Evolutionary conservation across 2,329 filamentous ascomycete genomes (phyloP), one percentile per base, ranked within the genome.

Genomic region (Cercospora brassicicola): DNA sequence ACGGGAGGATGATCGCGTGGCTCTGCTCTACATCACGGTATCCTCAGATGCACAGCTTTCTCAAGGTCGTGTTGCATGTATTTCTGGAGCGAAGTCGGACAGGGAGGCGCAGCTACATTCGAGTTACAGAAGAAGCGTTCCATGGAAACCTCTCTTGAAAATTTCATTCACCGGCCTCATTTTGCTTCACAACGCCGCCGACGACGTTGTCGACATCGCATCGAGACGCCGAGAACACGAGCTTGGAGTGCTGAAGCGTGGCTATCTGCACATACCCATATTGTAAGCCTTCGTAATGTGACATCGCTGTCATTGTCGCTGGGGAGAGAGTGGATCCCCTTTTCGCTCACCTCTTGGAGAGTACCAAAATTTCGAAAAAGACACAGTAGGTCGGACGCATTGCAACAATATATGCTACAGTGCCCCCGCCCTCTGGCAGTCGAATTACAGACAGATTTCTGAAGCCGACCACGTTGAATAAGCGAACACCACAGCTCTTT

Each of bases 251-350:
- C 8, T 48, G 15, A 6, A 59, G 59, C 20, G 53, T 59, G n/a
- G 48, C 65, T 63, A 59, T 59, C 48, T 59, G 51, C 65, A 28
- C 60, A 59, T 59, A 59, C 59, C 59, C n/a, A 57, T 64, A 59
- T 67, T 36, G 31, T 31, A 8, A 59, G 26, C 23, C 1, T 28
- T n/a, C 23, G 20, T 9, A 13, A 13, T 8, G 48, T 2, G 15
- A 55, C 26, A 26, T 55, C 23, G 48, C 48, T 28, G 13, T 26
- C 10, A 26, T 13, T 26, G 48, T 26, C 23, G 48, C 48, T n/a
- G 2, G 48, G 13, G 15, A 26, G 11, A 30, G 48, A 28, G 11
- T 55, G 48, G 48, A 30, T 26, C 48, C 48, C 45, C 8, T 30
- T 6, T 13, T 13, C 20, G 11, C 23, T 15, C 48, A 7, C 23